Evolutionary conservation across 1,284 basidiomycete species (phyloP).

Genomic region (Leucoagaricus sp.): DNA sequence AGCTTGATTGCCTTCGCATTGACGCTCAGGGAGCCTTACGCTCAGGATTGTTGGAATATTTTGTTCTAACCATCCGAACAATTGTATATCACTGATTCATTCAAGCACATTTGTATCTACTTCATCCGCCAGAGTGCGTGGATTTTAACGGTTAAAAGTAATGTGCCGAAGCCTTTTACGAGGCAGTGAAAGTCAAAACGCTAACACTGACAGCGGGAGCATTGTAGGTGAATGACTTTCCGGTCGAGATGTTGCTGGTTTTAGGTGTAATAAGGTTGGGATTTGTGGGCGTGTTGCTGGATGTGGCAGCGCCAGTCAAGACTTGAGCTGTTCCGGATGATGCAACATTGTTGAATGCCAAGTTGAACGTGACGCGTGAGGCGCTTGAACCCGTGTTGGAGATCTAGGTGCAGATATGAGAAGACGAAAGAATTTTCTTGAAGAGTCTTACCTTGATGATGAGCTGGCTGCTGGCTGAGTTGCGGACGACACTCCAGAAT

Average conservation of each 20-base stretch:
- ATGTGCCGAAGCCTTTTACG: neutral
- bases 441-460: constrained; percentile 54
- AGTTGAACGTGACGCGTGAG: constrained; percentile 47
- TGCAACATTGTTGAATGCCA: constrained; percentile 55
- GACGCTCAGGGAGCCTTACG: too few species aligned
- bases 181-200: constrained; percentile 44
- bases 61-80: too few species aligned
- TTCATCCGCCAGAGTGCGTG: too few species aligned
- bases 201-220: constrained; percentile 61
- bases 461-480: constrained; percentile 41
- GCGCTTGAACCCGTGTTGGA: constrained; percentile 48
- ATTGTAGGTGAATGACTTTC: constrained; percentile 54
- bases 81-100: neutral
- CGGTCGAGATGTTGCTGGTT: constrained; percentile 45
- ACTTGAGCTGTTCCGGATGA: constrained; percentile 44
- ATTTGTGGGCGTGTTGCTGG: constrained; percentile 55
- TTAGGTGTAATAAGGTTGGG: constrained; percentile 49
- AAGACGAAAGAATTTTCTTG: neutral
- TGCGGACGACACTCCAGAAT: constrained; percentile 63
- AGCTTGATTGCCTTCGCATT: too few species aligned
- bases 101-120: too few species aligned
- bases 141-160: too few species aligned
- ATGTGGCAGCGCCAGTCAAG: constrained; percentile 46
- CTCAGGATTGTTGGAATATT: too few species aligned
- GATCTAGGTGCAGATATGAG: constrained; percentile 36